Evolutionary conservation across 345 rosid genomes (phyloP).

Genomic region (Limnanthes douglasii): DNA sequence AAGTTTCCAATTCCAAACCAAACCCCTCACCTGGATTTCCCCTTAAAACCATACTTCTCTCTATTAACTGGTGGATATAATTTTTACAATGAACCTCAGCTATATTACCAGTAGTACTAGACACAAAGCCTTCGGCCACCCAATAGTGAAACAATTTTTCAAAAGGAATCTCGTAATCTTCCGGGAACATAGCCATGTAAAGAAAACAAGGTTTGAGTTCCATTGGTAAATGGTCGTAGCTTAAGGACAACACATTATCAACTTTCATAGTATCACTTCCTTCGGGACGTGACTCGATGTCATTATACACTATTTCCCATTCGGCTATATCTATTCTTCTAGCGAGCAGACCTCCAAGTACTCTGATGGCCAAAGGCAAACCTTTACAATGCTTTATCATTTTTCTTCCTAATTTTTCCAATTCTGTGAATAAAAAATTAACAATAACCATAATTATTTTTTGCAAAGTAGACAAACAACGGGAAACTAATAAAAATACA

Average conservation of each 20-base stretch:
- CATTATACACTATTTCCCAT: conserved; percentile 10
- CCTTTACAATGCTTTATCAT: conserved; percentile 10
- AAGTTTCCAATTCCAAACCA: conserved; percentile 12
- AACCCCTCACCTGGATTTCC: conserved; percentile 10
- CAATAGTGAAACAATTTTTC: conserved; percentile 25
- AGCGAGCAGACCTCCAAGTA: conserved; percentile 11
- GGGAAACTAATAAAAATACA: too few relatives aligned
- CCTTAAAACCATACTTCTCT: conserved; percentile 28
- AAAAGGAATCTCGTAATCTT: conserved; percentile 18
- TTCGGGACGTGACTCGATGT: conserved; percentile 7
- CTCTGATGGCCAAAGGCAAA: conserved; percentile 13
- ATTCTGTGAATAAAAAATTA: too few relatives aligned
- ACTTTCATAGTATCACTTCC: conserved; percentile 7
- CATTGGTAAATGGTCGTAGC: conserved; percentile 14
- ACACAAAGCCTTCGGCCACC: conserved; percentile 30
- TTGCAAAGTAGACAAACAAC: too few relatives aligned
- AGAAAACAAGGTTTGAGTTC: conserved; percentile 14
- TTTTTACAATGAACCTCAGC: conserved; percentile 16
- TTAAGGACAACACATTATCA: conserved; percentile 11
- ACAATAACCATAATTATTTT: too few relatives aligned
- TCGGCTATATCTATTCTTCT: conserved; percentile 5
- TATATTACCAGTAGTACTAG: conserved; percentile 5
- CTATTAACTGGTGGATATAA: conserved; percentile 17
- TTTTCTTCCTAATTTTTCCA: conserved; percentile 11
- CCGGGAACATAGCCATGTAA: conserved; percentile 12